phyloP scores from a whole-genome alignment of 805 yeast species.

The Candida gorgasii region DNA sequence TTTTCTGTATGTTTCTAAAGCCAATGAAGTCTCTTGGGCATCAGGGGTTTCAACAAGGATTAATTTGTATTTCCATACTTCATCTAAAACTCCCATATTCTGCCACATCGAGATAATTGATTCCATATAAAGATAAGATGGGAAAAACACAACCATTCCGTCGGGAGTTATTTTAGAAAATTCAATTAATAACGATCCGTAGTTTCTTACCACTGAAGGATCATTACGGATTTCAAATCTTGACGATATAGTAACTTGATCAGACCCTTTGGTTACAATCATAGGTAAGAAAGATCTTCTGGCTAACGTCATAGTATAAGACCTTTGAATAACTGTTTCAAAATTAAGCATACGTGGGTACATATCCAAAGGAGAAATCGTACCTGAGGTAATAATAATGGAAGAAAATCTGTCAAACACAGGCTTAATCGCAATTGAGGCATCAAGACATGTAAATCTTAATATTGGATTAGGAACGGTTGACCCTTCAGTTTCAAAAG shows the following conservation, averaged over 20 bases:
- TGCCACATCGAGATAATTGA: constrained; percentile 99
- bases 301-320: constrained; percentile 94
- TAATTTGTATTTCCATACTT: constrained; percentile 96
- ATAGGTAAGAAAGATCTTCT: constrained; percentile 91
- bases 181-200: constrained; percentile 89
- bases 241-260: constrained; percentile 95
- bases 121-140: constrained; percentile 96
- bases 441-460: constrained; percentile 93
- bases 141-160: constrained; percentile 97
- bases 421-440: constrained; percentile 96
- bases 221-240: constrained; percentile 96
- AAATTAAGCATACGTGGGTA: constrained; percentile 48
- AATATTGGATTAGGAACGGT: constrained; percentile 96
- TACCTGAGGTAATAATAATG: constrained; percentile 94
- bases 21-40: constrained; percentile 96
- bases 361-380: constrained; percentile 98
- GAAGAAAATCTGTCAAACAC: constrained; percentile 91
- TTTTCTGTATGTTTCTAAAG: constrained; percentile 90
- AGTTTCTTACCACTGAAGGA: constrained; percentile 95
- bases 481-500: constrained; percentile 88
- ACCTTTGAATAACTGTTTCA: constrained; percentile 75
- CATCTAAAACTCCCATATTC: constrained; percentile 95
- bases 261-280: constrained; percentile 96
- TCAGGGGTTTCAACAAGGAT: constrained; percentile 98
- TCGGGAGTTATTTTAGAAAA: constrained; percentile 96